These are phyloP conservation scores for Hymenoscyphus repandus DNA, from an alignment of 2,329 filamentous ascomycete genomes.

Conservation along the genomic window DNA sequence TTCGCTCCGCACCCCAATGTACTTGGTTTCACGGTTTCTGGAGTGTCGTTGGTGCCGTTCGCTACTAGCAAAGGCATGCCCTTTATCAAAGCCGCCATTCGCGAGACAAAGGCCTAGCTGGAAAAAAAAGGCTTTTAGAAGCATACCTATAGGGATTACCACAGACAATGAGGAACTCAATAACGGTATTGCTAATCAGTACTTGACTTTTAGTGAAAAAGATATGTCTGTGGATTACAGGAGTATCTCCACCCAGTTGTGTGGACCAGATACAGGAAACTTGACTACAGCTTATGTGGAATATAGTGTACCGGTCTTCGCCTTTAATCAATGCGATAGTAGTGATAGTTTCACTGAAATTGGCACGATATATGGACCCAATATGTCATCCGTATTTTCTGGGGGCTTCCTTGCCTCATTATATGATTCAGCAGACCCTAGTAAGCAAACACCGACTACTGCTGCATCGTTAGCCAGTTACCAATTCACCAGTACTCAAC, in stretches of 20 bases:
- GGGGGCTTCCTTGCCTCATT: not conserved
- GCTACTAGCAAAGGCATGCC: not conserved
- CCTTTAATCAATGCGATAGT: not conserved
- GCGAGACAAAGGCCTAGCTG: not conserved
- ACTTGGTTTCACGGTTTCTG: not conserved
- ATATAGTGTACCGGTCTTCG: not conserved
- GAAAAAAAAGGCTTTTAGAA: not conserved
- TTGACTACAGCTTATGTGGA: not conserved
- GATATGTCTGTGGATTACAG: not conserved
- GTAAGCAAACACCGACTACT: too few species aligned
- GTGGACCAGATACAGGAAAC: not conserved
- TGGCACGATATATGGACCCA: not conserved
- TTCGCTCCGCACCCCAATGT: not conserved
- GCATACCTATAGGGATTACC: not conserved
- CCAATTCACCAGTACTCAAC: too few species aligned
- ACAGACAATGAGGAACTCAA: not conserved
- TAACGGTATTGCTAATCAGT: not conserved
- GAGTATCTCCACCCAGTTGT: not conserved
- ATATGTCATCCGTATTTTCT: not conserved
- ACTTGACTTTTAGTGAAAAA: not conserved
- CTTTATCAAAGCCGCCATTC: not conserved
- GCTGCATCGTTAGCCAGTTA: too few species aligned
- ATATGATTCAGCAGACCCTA: not conserved
- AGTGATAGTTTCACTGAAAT: not conserved
- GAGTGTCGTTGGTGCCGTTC: too few species aligned